Conservation (phyloP, 768 basidiomycete species). For the Daedalea quercina region DNA sequence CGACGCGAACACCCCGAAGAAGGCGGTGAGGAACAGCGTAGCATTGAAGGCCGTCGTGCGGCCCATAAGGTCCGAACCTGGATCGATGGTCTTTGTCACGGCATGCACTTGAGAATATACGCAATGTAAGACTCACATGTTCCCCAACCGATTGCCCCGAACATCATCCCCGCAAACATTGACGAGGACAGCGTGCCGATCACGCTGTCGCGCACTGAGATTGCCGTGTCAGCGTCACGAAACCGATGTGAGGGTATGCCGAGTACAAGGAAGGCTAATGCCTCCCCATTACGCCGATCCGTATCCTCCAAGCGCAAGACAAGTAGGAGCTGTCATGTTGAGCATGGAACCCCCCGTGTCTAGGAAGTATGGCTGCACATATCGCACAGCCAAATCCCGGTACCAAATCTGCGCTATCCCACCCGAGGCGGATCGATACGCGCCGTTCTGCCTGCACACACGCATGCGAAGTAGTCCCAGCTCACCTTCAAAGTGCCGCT, state of each 20-base stretch:
- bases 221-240: neutral
- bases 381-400: too few relatives aligned
- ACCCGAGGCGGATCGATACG: too few relatives aligned
- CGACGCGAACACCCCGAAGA: constrained; percentile 82
- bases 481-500: constrained; percentile 76
- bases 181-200: constrained; percentile 82
- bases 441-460: neutral
- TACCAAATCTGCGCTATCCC: too few relatives aligned
- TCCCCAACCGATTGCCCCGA: constrained; percentile 90
- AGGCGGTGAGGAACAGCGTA: constrained; percentile 82
- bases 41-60: constrained; percentile 88
- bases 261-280: too few relatives aligned
- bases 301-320: too few relatives aligned
- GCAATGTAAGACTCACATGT: constrained; percentile 59
- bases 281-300: too few relatives aligned
- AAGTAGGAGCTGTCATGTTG: too few relatives aligned
- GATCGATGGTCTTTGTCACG: neutral
- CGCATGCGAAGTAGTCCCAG: neutral
- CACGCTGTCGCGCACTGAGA: constrained; percentile 59
- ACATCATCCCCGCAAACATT: constrained; percentile 97
- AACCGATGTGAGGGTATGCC: neutral
- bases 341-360: too few relatives aligned
- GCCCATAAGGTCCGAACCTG: constrained; percentile 83
- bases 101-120: neutral
- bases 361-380: too few relatives aligned